These are phyloP conservation scores for Sporothrix luriei DNA, from an alignment of 2,329 filamentous ascomycete species.

Conservation along the genomic window DNA sequence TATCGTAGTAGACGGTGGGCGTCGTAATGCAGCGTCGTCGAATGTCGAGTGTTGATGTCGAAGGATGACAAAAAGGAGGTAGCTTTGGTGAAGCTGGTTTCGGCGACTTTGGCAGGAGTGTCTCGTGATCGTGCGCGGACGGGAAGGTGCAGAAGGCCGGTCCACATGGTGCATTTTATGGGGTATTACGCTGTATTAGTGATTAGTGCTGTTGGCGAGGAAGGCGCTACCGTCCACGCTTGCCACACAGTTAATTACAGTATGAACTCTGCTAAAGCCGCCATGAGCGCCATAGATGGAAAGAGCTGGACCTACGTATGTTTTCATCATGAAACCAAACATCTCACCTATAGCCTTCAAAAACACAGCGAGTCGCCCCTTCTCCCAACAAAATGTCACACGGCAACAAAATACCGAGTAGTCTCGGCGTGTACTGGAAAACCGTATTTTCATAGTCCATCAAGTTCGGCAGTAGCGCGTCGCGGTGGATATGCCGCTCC, in stretches of 20 bases:
- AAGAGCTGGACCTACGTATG: no score
- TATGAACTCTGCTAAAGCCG: neutral
- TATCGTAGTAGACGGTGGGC: neutral
- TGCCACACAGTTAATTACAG: neutral
- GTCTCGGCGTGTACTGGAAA: constrained; percentile 43
- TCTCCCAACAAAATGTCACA: no score
- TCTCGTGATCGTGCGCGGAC: constrained; percentile 15
- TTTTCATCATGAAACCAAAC: no score
- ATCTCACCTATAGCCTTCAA: no score
- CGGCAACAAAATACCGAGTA: no score
- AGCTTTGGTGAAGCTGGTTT: constrained; percentile 18
- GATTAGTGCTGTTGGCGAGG: neutral
- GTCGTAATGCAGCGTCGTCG: neutral
- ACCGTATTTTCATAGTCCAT: constrained; percentile 47
- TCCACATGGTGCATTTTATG: neutral
- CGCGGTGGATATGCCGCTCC: constrained; percentile 35
- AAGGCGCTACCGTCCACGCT: neutral
- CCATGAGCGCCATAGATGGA: no score
- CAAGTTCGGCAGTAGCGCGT: constrained; percentile 45
- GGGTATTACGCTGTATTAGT: neutral
- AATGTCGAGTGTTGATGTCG: neutral
- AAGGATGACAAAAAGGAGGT: neutral
- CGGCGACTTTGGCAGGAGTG: neutral
- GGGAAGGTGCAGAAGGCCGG: neutral
- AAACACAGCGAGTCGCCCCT: no score